Percentiles rank a stretch among this genome's conserved stretches.
Conservation (phyloP, 257 asterid genomes). For the Mitragyna speciosa region DNA sequence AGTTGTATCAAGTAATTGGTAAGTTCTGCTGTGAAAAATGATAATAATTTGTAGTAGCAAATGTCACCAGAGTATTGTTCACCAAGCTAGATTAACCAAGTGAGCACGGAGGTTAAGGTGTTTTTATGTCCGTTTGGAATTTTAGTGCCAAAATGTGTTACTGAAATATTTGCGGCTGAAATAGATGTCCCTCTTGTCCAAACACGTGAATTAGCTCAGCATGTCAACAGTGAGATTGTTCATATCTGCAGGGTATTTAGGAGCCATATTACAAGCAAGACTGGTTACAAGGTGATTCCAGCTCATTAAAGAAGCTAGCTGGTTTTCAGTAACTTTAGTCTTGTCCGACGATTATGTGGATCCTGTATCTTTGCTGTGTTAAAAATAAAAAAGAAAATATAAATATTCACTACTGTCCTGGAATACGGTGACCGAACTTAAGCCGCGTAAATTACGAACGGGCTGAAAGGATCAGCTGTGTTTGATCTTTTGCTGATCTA, state of each 20-base stretch:
- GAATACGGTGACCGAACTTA: background rate
- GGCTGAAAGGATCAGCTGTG: background rate
- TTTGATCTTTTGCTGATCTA: background rate
- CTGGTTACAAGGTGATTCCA: background rate
- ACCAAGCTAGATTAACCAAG: too few species aligned
- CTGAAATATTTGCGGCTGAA: too few species aligned
- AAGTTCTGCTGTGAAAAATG: too few species aligned
- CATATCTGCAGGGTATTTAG: background rate
- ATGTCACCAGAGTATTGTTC: too few species aligned
- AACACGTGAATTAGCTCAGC: background rate
- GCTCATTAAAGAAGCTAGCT: background rate
- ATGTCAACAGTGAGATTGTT: background rate
- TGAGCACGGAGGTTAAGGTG: too few species aligned
- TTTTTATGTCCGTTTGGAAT: too few species aligned
- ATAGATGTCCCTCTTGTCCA: too few species aligned
- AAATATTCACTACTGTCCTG: background rate
- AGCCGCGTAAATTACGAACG: background rate
- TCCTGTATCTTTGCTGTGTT: background rate
- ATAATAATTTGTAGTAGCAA: too few species aligned
- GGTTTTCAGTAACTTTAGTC: background rate
- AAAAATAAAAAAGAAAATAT: background rate
- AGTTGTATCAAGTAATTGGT: too few species aligned
- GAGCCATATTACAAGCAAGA: background rate
- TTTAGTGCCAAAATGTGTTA: too few species aligned
- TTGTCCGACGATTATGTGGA: background rate